Evolutionary conservation across 1,284 basidiomycete genomes (phyloP), one percentile per base, ranked within the genome.

Genomic region (Leucoagaricus sp.): DNA sequence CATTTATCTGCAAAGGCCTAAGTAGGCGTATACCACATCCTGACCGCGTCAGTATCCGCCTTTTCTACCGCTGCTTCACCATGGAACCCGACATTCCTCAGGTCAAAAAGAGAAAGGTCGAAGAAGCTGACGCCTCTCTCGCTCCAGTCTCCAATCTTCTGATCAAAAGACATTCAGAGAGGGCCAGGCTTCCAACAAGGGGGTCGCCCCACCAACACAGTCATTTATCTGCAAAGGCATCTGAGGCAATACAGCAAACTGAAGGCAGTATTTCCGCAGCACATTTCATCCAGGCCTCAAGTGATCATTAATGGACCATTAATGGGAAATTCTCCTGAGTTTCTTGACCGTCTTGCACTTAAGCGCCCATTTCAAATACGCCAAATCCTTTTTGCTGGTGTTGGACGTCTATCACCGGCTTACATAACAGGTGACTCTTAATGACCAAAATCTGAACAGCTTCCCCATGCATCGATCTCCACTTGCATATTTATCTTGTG

Each of bases 151-250:
- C 78, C 2, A 79, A 79, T 47, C 85, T 98, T 17, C 84, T 94
- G 61, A 86, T 99, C 65, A 96, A 97, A 69, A 84, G 88, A 34
- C 85, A 92, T 47, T 91, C 91, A 1, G 83, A 87, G 12, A 88
- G 87, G 64, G 97, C 94, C 15, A 90, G 74, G 60, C 69, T 97
- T 25, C 96, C 97, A 0, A 95, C 92, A 10, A 84, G 93, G 57
- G 96, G 96, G 1, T 95, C 93, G 5, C 73, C 85, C 1, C 78
- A n/a, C n/a, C n/a, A n/a, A n/a, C n/a, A n/a, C n/a, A n/a, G n/a
- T n/a, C n/a, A n/a, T n/a, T n/a, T n/a, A n/a, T n/a, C n/a, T n/a
- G n/a, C n/a, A n/a, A n/a, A n/a, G n/a, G n/a, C n/a, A n/a, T n/a
- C n/a, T n/a, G n/a, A n/a, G n/a, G n/a, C n/a, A n/a, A n/a, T n/a